Percentiles rank a stretch among this genome's conserved stretches.
These are phyloP conservation scores for Cercospora citrullina DNA, from an alignment of 2,329 filamentous ascomycete genomes.

Conservation along the genomic window DNA sequence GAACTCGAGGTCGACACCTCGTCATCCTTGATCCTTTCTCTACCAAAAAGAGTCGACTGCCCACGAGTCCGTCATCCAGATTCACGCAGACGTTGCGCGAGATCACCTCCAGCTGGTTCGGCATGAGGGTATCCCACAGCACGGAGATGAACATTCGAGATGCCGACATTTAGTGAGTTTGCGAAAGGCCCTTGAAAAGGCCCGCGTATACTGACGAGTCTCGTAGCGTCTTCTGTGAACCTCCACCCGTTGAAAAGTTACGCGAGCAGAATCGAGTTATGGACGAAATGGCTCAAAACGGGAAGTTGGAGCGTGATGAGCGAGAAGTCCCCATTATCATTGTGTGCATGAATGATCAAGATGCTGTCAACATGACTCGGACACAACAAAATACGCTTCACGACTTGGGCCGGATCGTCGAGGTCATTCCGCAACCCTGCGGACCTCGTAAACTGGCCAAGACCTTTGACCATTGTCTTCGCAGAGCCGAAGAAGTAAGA, in stretches of 20 bases:
- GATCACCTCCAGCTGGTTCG: conserved; percentile 29
- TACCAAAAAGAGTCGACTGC: neutral
- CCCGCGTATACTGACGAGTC: neutral
- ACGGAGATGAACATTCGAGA: conserved; percentile 21
- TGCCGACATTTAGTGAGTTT: conserved; percentile 26
- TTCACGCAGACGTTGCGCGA: conserved; percentile 28
- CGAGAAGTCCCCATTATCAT: conserved; percentile 37
- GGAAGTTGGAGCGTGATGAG: neutral
- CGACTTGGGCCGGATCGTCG: conserved; percentile 31
- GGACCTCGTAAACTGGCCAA: conserved; percentile 45
- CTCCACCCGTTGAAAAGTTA: conserved; percentile 27
- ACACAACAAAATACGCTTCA: conserved; percentile 23
- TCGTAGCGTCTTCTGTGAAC: conserved; percentile 25
- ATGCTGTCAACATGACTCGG: conserved; percentile 30
- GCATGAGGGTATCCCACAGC: conserved; percentile 25
- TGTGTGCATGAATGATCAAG: conserved; percentile 40
- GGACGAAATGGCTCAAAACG: neutral
- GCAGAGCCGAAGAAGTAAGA: conserved; percentile 25
- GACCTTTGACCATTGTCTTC: conserved; percentile 38
- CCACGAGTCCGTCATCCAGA: conserved; percentile 20
- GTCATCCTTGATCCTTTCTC: conserved; percentile 26
- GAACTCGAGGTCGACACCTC: conserved; percentile 23
- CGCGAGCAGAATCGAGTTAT: conserved; percentile 17
- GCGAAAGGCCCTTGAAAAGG: neutral
- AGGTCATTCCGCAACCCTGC: conserved; percentile 42